These are phyloP conservation scores for Talaromyces amestolkiae DNA, from an alignment of 2,329 filamentous ascomycete genomes.

Conservation along the genomic window DNA sequence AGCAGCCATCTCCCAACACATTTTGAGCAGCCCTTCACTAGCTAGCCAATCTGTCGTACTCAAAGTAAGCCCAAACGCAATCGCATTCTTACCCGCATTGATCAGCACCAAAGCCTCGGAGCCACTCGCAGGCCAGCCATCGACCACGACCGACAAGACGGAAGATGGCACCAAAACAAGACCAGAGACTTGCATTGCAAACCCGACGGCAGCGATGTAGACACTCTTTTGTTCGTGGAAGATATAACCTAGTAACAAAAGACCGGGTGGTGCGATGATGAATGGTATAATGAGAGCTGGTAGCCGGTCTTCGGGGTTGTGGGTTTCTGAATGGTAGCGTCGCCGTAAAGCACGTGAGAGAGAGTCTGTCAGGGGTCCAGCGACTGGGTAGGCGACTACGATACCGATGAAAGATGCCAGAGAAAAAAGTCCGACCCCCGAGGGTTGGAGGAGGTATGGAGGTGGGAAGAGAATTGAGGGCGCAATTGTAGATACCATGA, in stretches of 20 bases:
- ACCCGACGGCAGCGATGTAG: conserved; percentile 29
- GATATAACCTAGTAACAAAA: conserved; percentile 35
- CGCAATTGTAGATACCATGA: conserved; percentile 27
- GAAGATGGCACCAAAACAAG: conserved; percentile 36
- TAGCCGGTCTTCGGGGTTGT: conserved; percentile 42
- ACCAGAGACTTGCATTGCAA: conserved; percentile 29
- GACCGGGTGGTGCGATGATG: conserved; percentile 33
- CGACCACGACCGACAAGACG: conserved; percentile 36
- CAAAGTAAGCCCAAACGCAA: conserved; percentile 27
- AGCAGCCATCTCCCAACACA: conserved; percentile 37
- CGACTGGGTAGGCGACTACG: conserved; percentile 38
- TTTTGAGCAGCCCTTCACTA: conserved; percentile 31
- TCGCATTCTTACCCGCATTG: conserved; percentile 30
- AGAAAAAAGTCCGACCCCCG: conserved; percentile 29
- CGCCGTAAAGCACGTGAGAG: conserved; percentile 36
- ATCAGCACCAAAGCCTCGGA: conserved; percentile 37
- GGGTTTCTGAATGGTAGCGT: conserved; percentile 32
- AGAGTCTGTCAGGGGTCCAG: conserved; percentile 42
- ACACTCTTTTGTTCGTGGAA: conserved; percentile 26
- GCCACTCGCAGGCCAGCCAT: conserved; percentile 31
- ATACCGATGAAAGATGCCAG: conserved; percentile 40
- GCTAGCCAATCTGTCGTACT: conserved; percentile 33
- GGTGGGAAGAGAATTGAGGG: conserved; percentile 30
- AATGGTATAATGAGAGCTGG: conserved; percentile 41
- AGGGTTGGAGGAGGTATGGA: conserved; percentile 33